A percentile compares a stretch with the other conserved stretches of the same genome.
These are phyloP conservation scores for Sordariomycetes sp. DNA, from an alignment of 2,329 filamentous ascomycete genomes.

Conservation along the genomic window DNA sequence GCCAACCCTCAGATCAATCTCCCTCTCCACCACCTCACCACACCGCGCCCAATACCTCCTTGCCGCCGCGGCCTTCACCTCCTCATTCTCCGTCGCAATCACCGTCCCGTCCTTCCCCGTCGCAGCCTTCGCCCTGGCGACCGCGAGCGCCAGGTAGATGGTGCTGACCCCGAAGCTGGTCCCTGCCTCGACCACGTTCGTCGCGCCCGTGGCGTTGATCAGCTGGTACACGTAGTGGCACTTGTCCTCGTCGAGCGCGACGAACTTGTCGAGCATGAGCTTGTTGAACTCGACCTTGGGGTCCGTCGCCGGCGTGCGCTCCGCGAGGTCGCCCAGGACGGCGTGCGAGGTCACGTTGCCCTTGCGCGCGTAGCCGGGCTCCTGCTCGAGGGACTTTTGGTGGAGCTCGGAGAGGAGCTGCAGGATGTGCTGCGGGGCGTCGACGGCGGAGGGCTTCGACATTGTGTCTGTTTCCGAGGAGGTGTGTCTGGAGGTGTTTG, in stretches of 20 bases:
- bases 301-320: no score
- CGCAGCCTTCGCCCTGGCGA: constrained; percentile 30
- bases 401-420: no score
- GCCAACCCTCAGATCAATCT: constrained; percentile 46
- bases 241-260: constrained; percentile 26
- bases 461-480: no score
- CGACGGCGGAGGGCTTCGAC: no score
- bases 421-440: no score
- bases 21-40: constrained; percentile 32
- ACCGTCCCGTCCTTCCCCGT: constrained; percentile 28
- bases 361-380: no score
- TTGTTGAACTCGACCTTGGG: no score
- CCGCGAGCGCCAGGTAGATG: constrained; percentile 50
- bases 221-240: constrained; percentile 46
- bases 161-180: constrained; percentile 53
- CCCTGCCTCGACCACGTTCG: constrained; percentile 45
- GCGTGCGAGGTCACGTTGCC: no score
- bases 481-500: no score
- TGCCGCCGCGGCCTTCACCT: constrained; percentile 37
- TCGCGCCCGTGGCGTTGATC: constrained; percentile 32
- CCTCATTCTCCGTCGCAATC: constrained; percentile 51
- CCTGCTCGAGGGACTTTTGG: no score
- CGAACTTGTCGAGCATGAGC: not conserved
- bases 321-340: no score
- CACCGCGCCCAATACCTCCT: constrained; percentile 40